Evolutionary conservation across 2,329 filamentous ascomycete genomes (phyloP).

Genomic region (Penicillium expansum): DNA sequence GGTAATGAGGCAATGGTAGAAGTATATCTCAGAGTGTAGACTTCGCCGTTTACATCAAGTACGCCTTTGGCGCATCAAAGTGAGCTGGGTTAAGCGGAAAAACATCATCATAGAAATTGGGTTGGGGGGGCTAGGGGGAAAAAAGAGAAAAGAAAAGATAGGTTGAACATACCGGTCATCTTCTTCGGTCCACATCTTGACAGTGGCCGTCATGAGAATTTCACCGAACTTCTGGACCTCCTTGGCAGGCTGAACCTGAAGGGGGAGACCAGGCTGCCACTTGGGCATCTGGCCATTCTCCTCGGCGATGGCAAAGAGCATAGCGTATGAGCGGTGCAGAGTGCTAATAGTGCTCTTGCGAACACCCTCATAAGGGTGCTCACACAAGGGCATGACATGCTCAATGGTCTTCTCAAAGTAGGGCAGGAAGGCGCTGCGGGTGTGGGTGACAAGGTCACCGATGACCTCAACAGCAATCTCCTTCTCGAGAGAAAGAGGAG

Average conservation of each 20-base stretch:
- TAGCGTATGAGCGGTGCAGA: slow-evolving; percentile 88
- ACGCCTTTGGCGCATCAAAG: slow-evolving; percentile 83
- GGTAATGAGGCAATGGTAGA: slow-evolving; percentile 18
- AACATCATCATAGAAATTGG: slow-evolving; percentile 76
- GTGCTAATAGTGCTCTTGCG: slow-evolving; percentile 89
- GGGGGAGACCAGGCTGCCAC: slow-evolving; percentile 84
- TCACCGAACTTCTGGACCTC: slow-evolving; percentile 83
- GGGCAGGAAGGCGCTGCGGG: slow-evolving; percentile 73
- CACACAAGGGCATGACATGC: slow-evolving; percentile 73
- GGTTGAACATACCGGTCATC: slow-evolving; percentile 76
- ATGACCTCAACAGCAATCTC: slow-evolving; percentile 95
- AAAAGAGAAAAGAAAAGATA: slow-evolving; percentile 19
- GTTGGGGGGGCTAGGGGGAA: slow-evolving; percentile 8
- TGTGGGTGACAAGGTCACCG: slow-evolving; percentile 86
- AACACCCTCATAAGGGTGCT: slow-evolving; percentile 90
- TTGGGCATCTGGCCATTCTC: slow-evolving; percentile 72
- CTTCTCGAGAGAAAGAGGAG: slow-evolving; percentile 89
- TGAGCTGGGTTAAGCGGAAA: slow-evolving; percentile 97
- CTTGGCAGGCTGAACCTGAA: slow-evolving; percentile 72
- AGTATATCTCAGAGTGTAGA: slow-evolving; percentile 45
- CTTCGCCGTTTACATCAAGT: slow-evolving; percentile 85
- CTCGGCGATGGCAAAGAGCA: slow-evolving; percentile 84
- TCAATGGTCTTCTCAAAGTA: slow-evolving; percentile 89
- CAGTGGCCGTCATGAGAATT: slow-evolving; percentile 77
- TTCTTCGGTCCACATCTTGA: slow-evolving; percentile 85